Evolutionary conservation across 2,329 filamentous ascomycete species (phyloP).

Genomic region (Epicoccum nigrum): DNA sequence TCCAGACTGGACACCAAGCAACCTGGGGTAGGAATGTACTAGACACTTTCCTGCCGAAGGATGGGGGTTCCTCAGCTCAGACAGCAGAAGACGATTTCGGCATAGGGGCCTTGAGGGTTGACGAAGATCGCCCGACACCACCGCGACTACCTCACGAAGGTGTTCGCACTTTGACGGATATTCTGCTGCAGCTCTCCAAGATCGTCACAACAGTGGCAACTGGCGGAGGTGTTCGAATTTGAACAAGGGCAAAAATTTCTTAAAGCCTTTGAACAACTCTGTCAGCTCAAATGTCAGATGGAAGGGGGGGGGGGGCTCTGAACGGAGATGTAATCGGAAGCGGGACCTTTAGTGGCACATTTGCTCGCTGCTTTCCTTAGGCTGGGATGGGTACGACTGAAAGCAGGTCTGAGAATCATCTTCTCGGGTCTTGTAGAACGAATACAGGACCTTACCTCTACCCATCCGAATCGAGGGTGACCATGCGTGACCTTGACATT

Average conservation of each 20-base stretch:
- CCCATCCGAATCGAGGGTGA: no score
- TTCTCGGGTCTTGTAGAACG: no score
- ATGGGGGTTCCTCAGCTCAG: constrained; percentile 25
- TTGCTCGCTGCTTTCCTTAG: background rate
- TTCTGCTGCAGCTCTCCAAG: constrained; percentile 36
- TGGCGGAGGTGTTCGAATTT: background rate
- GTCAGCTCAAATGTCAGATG: no score
- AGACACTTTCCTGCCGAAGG: constrained; percentile 36
- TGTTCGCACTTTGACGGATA: constrained; percentile 28
- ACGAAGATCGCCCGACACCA: background rate
- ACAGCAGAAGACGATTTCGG: constrained; percentile 12
- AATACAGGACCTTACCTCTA: no score
- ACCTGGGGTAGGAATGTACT: constrained; percentile 31
- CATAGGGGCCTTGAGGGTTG: constrained; percentile 9
- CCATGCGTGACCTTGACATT: no score
- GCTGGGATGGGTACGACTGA: no score
- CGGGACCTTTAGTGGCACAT: background rate
- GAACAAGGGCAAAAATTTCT: background rate
- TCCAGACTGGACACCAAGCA: constrained; percentile 30
- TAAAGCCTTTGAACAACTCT: no score
- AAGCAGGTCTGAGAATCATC: background rate
- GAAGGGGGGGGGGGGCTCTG: no score
- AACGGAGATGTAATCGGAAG: no score
- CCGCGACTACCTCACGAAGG: constrained; percentile 22
- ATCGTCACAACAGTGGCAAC: constrained; percentile 25